Conservation (phyloP, 768 basidiomycete genomes). For the Tylopilus sp. region DNA sequence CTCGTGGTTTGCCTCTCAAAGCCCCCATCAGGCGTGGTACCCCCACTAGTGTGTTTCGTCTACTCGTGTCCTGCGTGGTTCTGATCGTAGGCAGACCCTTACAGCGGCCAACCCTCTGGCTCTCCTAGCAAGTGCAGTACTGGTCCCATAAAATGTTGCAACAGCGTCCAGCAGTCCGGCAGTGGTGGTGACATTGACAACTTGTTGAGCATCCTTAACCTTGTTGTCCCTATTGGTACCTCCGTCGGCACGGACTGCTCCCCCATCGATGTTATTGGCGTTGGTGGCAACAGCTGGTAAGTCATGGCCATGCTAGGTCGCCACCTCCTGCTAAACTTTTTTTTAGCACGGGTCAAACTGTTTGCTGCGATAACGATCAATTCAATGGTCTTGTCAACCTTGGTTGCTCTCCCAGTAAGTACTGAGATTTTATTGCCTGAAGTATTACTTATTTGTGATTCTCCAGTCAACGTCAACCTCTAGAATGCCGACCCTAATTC, state of each 20-base stretch:
- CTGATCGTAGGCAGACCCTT: conserved; percentile 32
- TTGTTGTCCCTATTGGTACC: rapidly evolving
- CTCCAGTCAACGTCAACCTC: conserved; percentile 17
- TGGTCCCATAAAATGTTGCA: conserved; percentile 23
- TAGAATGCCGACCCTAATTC: conserved; percentile 2
- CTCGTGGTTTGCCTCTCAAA: conserved; percentile 49
- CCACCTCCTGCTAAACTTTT: not conserved
- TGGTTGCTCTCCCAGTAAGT: conserved; percentile 39
- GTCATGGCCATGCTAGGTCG: not conserved
- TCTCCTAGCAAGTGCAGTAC: conserved; percentile 20
- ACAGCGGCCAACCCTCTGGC: conserved; percentile 34
- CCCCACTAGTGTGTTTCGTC: conserved; percentile 30
- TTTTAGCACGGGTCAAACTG: conserved; percentile 32
- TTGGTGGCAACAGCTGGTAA: conserved; percentile 20
- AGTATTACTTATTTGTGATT: not conserved
- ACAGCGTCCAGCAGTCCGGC: not conserved
- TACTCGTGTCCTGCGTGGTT: not conserved
- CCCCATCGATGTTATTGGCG: conserved; percentile 16
- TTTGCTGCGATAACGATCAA: conserved; percentile 38
- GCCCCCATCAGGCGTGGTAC: conserved; percentile 39
- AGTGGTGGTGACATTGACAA: rapidly evolving
- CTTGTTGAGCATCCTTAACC: rapidly evolving
- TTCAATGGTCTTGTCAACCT: conserved; percentile 36
- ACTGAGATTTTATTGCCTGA: not conserved
- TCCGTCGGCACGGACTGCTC: conserved; percentile 32